Evolutionary conservation across 2,329 filamentous ascomycete genomes (phyloP).

Genomic region (Periconia digitata): DNA sequence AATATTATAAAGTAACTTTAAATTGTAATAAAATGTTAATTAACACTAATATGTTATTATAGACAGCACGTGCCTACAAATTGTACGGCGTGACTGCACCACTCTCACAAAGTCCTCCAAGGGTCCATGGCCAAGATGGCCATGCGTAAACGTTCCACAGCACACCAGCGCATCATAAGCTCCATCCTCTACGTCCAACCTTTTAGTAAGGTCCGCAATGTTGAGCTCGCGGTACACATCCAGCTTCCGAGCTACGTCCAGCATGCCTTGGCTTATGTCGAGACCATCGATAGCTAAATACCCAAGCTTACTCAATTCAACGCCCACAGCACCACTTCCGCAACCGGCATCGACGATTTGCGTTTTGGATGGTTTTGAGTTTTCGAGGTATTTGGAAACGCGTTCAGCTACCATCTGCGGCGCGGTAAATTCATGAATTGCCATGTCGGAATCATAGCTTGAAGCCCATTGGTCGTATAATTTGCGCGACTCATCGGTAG

Average conservation of each 20-base stretch:
- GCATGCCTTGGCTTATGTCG: conserved; percentile 57
- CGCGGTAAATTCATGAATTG: conserved; percentile 45
- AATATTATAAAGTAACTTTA: no score
- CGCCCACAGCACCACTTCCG: conserved; percentile 57
- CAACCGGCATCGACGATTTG: conserved; percentile 58
- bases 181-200: conserved; percentile 43
- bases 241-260: conserved; percentile 53
- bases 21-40: no score
- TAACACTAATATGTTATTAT: no score
- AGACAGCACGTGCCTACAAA: no score
- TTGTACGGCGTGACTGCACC: no score
- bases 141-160: conserved; percentile 58
- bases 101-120: conserved; percentile 56
- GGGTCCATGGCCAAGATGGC: conserved; percentile 55
- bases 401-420: conserved; percentile 41
- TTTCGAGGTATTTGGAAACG: conserved; percentile 17
- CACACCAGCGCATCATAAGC: conserved; percentile 56
- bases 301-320: conserved; percentile 48
- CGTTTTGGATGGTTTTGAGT: conserved; percentile 19
- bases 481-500: conserved; percentile 40
- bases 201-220: conserved; percentile 51
- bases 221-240: conserved; percentile 52
- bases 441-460: conserved; percentile 48
- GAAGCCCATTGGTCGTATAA: conserved; percentile 53
- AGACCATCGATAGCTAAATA: conserved; percentile 54